Conservation (phyloP, 306 rosid genomes). For the Abrus precatorius region DNA sequence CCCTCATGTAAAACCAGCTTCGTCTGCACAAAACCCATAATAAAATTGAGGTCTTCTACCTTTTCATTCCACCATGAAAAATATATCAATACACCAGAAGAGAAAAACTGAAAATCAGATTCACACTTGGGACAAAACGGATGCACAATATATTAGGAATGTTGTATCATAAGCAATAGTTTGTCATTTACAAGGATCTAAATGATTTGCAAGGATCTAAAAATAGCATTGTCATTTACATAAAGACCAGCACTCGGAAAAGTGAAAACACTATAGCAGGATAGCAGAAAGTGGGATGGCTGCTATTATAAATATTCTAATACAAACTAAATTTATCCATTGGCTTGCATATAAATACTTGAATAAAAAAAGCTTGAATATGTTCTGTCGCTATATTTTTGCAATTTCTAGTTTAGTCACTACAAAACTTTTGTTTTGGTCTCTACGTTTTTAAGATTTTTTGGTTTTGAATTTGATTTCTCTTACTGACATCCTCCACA, state of each 20-base stretch:
- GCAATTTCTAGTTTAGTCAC: no score
- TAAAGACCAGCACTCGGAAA: not conserved
- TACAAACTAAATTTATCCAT: not conserved
- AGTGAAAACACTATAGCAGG: no score
- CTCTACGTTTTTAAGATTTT: no score
- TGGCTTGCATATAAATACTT: no score
- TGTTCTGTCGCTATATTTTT: no score
- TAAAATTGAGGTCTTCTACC: constrained; percentile 33
- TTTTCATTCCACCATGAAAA: constrained; percentile 3
- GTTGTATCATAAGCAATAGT: not conserved
- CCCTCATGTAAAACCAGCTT: constrained; percentile 70
- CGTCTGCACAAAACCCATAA: constrained; percentile 65
- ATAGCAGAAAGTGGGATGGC: not conserved
- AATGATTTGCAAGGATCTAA: not conserved
- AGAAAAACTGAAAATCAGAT: not conserved
- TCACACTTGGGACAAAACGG: not conserved
- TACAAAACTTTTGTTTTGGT: no score
- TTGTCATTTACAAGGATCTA: not conserved
- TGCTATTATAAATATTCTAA: not conserved
- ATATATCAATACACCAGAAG: constrained; percentile 6
- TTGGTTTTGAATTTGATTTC: no score
- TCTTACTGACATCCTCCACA: no score
- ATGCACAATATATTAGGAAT: not conserved
- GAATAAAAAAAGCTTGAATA: no score
- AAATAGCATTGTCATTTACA: not conserved